Conservation (phyloP, 2,329 filamentous ascomycete genomes). For the Botryosphaeria dothidea region DNA sequence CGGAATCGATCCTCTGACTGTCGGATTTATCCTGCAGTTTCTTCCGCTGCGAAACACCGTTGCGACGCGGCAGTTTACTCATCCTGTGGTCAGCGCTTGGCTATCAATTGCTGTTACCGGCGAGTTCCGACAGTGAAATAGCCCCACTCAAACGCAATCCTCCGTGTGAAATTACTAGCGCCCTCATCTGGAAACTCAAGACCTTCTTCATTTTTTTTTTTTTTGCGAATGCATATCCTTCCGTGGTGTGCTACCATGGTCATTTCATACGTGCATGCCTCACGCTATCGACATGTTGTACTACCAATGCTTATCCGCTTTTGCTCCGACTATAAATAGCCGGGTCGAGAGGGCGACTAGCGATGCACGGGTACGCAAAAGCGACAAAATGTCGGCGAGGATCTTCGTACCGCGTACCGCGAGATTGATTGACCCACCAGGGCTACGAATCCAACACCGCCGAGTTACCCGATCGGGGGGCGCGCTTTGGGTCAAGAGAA, state of each 20-base stretch:
- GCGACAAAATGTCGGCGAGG: neutral
- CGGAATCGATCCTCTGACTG: neutral
- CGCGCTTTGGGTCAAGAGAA: neutral
- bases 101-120: neutral
- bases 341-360: neutral
- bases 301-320: neutral
- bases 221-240: too few species aligned
- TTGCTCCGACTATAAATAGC: neutral
- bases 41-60: neutral
- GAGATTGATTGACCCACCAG: slow-evolving; percentile 9
- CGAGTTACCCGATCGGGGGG: slow-evolving; percentile 4
- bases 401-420: neutral
- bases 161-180: neutral
- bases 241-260: too few species aligned
- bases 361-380: neutral
- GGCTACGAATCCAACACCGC: neutral
- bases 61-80: neutral
- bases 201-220: too few species aligned
- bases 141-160: neutral
- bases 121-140: neutral
- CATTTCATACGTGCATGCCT: neutral
- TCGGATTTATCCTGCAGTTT: neutral
- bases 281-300: neutral
- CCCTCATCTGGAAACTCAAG: too few species aligned
- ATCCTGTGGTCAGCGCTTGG: neutral